Evolutionary conservation across 2,329 filamentous ascomycete genomes (phyloP).

Genomic region (Juglanconis sp.): DNA sequence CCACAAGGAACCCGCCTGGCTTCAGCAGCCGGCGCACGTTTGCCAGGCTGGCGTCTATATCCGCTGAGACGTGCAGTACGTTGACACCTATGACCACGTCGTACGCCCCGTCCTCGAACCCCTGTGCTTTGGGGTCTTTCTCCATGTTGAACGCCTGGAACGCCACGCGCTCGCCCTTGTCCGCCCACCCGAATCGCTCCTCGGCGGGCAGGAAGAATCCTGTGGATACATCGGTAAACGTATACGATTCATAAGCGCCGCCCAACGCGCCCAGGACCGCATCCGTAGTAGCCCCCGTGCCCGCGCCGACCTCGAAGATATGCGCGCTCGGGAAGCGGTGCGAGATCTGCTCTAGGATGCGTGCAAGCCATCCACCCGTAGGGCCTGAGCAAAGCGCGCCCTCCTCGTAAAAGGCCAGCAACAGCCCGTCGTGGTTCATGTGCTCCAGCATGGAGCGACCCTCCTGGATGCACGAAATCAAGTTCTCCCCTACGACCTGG

Average conservation of each 20-base stretch:
- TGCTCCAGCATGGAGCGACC: too few species aligned
- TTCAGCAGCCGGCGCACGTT: constrained; percentile 29
- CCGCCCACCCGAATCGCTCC: neutral
- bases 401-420: too few species aligned
- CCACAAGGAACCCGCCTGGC: constrained; percentile 33
- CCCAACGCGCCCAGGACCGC: constrained; percentile 30
- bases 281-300: constrained; percentile 37
- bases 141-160: constrained; percentile 26
- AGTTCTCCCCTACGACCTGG: too few species aligned
- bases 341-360: too few species aligned
- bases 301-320: too few species aligned
- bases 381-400: too few species aligned
- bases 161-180: neutral
- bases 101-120: constrained; percentile 25
- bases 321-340: too few species aligned
- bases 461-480: too few species aligned
- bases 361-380: too few species aligned
- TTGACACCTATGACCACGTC: constrained; percentile 31
- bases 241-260: constrained; percentile 33
- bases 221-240: constrained; percentile 39
- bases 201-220: constrained; percentile 32
- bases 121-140: constrained; percentile 26
- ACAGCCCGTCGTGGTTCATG: too few species aligned
- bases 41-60: constrained; percentile 21
- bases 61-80: constrained; percentile 28